phyloP scores from a whole-genome alignment of 2,329 filamentous ascomycete species.

The Lecanicillium sp. region DNA sequence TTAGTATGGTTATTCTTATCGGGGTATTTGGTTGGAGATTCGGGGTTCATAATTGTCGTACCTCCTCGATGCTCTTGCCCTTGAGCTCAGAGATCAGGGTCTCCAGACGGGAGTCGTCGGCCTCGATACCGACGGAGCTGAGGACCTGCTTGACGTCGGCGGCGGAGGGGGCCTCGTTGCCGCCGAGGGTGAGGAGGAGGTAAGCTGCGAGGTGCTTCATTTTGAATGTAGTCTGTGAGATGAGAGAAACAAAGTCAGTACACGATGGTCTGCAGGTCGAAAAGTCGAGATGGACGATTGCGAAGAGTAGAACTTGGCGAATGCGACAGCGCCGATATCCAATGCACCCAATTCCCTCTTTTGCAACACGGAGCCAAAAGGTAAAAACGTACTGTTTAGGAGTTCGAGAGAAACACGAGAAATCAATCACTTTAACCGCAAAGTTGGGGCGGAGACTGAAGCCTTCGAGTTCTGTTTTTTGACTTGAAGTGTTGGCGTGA shows the following conservation, averaged over 20 bases:
- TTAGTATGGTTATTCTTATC: constrained; percentile 11
- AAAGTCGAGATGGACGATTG: too few relatives aligned
- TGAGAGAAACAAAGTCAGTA: constrained; percentile 2
- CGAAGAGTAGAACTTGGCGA: too few relatives aligned
- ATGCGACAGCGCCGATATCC: too few relatives aligned
- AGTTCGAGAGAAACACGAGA: constrained; percentile 64
- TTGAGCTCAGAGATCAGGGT: constrained; percentile 85
- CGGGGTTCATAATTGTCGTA: constrained; percentile 35
- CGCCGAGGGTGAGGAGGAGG: constrained; percentile 90
- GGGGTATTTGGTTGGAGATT: background rate
- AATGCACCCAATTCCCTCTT: too few relatives aligned
- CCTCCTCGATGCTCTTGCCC: constrained; percentile 90
- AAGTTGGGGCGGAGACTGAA: constrained; percentile 92
- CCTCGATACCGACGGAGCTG: constrained; percentile 89
- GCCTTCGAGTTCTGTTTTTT: constrained; percentile 75
- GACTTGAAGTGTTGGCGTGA: constrained; percentile 19
- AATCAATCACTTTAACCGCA: constrained; percentile 99
- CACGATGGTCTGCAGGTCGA: too few relatives aligned
- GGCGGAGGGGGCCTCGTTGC: constrained; percentile 83
- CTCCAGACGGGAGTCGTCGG: constrained; percentile 76
- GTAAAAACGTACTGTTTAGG: constrained; percentile 25
- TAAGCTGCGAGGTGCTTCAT: constrained; percentile 99
- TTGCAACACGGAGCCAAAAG: background rate
- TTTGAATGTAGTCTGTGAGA: constrained; percentile 47
- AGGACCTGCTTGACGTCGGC: constrained; percentile 83